phyloP scores from a whole-genome alignment of 306 rosid species.

The Malus sylvestris region DNA sequence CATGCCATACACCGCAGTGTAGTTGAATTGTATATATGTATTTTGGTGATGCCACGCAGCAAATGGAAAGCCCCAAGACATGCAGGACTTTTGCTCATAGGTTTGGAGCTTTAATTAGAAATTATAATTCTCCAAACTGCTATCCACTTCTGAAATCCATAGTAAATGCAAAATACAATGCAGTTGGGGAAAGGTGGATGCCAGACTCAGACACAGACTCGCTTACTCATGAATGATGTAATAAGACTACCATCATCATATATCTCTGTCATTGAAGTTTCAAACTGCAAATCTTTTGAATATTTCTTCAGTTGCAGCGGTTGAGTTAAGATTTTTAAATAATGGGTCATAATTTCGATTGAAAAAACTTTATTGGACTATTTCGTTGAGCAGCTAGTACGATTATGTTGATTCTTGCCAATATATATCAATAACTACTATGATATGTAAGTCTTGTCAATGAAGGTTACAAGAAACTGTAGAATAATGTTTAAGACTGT shows the following conservation, averaged over 20 bases:
- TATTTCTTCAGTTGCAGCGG: neutral
- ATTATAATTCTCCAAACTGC: constrained; percentile 16
- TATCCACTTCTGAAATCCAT: constrained; percentile 22
- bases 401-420: accelerated
- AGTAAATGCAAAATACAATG: constrained; percentile 27
- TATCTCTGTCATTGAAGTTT: constrained; percentile 17
- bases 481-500: no score
- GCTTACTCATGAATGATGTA: neutral
- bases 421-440: no score
- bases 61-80: neutral
- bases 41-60: constrained; percentile 14
- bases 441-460: no score
- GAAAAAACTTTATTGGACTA: no score
- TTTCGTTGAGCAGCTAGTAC: no score
- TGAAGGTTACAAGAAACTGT: accelerated
- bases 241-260: neutral
- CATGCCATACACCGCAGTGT: neutral
- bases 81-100: neutral
- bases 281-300: neutral
- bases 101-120: constrained; percentile 12
- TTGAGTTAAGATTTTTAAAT: no score
- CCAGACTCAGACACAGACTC: neutral
- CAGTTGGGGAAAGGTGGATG: constrained; percentile 18
- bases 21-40: neutral
- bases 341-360: no score